Evolutionary conservation across 371 early-diverging fungal genomes (phyloP).

Genomic region (Haplosporangium sp.): DNA sequence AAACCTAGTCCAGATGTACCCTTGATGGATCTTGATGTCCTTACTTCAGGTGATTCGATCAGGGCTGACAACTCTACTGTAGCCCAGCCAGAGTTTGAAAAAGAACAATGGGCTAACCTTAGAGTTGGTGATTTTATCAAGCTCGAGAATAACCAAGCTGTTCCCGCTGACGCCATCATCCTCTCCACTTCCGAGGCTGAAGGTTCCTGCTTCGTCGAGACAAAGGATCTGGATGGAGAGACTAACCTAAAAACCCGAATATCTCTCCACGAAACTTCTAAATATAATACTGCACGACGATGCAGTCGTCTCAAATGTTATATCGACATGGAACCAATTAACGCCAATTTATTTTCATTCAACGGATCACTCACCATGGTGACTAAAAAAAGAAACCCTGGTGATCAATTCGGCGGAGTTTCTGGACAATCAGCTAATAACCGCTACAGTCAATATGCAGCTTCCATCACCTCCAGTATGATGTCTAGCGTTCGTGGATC

Average conservation of each 20-base stretch:
- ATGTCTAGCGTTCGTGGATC: constrained; percentile 48
- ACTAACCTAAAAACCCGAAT: constrained; percentile 90
- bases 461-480: constrained; percentile 56
- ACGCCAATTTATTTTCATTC: constrained; percentile 74
- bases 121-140: constrained; percentile 93
- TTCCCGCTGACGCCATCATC: constrained; percentile 93
- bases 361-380: constrained; percentile 68
- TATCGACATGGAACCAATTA: constrained; percentile 80
- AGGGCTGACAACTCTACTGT: not conserved
- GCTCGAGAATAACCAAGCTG: constrained; percentile 84
- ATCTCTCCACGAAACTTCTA: constrained; percentile 71
- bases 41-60: constrained; percentile 7
- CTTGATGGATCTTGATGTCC: constrained; percentile 18
- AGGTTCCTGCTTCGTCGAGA: constrained; percentile 90
- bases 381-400: constrained; percentile 26
- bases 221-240: constrained; percentile 97
- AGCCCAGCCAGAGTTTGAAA: constrained; percentile 53
- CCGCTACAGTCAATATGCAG: constrained; percentile 37
- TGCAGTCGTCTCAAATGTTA: constrained; percentile 68
- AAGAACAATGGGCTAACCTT: constrained; percentile 77
- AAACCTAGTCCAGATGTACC: constrained; percentile 24
- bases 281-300: constrained; percentile 73
- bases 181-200: constrained; percentile 82
- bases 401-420: not conserved
- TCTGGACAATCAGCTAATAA: constrained; percentile 18